Conservation (phyloP, 73 alveolate genomes). For the Diophrys appendiculata region DNA sequence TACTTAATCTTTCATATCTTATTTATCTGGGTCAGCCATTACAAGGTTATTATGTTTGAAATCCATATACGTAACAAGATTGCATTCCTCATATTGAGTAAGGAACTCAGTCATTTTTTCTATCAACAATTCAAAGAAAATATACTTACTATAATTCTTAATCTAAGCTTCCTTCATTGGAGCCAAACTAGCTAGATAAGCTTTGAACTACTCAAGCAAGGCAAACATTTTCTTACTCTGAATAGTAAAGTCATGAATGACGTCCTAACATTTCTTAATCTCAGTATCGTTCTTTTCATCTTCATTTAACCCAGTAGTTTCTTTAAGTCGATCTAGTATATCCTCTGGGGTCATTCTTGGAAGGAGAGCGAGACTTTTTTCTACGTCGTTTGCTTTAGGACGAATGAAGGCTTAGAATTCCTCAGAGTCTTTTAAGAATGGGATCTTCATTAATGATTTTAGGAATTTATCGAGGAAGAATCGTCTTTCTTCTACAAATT, state of each 20-base stretch:
- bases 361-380: slow-evolving; percentile 14
- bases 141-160: background rate
- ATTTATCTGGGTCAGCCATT: slow-evolving; percentile 1
- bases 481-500: slow-evolving; percentile 7
- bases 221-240: background rate
- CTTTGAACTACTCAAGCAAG: slow-evolving; percentile 15
- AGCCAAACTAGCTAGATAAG: background rate
- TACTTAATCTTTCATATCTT: background rate
- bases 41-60: slow-evolving; percentile 14
- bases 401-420: slow-evolving; percentile 23
- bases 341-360: slow-evolving; percentile 30
- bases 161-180: slow-evolving; percentile 7
- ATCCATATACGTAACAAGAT: slow-evolving; percentile 10
- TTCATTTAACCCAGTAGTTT: background rate
- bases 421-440: slow-evolving; percentile 20
- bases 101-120: slow-evolving; percentile 7
- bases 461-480: slow-evolving; percentile 17
- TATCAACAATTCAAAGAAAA: too few relatives aligned
- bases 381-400: slow-evolving; percentile 48
- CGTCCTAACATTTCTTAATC: background rate
- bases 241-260: background rate
- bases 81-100: slow-evolving; percentile 10
- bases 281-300: background rate
- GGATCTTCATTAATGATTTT: slow-evolving; percentile 6
- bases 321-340: slow-evolving; percentile 10